Evolutionary conservation across 108 stramenopile species (phyloP), one percentile per base, ranked within the genome.

Genomic region (Mediolabrus comicus): DNA sequence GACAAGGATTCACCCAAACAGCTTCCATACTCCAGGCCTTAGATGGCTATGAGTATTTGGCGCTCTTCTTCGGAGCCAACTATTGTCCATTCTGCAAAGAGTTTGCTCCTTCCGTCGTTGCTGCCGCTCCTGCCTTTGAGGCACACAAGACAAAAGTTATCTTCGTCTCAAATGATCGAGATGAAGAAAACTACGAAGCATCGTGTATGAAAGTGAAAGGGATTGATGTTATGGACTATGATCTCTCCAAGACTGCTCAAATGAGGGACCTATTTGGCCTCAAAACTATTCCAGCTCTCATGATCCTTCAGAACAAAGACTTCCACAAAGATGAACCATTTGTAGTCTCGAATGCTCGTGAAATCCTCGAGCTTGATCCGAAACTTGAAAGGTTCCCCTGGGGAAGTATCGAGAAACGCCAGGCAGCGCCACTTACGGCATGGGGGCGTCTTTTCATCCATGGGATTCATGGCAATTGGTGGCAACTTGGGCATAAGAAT

Each of bases 381-480:
- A 32, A 70, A 6, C 30, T 31, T 29, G 28, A 74, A 13, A 70
- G 74, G 35, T 78, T 84, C 31, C 79, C 74, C 13, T 74, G 80
- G 67, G 51, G 32, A 14, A 25, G 17, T 17, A 46, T 63, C 61
- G 46, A 75, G 5, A 71, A 36, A 54, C 11, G 46, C 26, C 53
- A 51, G 36, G 53, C 72, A 29, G 67, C 53, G 4, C 66, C 46
- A 16, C 33, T 84, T 16, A 59, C 66, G 11, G 67, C 49, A 26
- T 51, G 43, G 58, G 84, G 79, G 8, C 68, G 84, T 32, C 30
- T 83, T 30, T 59, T 72, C 34, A 86, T 86, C 46, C 77, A 59
- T 30, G 81, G 81, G 17, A 79, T 64, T 12, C 64, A 79, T 32
- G 84, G 84, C 3, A 67, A 77, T 0, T 86, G 85, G 85, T 86